These are phyloP conservation scores for Quercus mongolica DNA, from an alignment of 306 rosid genomes.

Conservation along the genomic window DNA sequence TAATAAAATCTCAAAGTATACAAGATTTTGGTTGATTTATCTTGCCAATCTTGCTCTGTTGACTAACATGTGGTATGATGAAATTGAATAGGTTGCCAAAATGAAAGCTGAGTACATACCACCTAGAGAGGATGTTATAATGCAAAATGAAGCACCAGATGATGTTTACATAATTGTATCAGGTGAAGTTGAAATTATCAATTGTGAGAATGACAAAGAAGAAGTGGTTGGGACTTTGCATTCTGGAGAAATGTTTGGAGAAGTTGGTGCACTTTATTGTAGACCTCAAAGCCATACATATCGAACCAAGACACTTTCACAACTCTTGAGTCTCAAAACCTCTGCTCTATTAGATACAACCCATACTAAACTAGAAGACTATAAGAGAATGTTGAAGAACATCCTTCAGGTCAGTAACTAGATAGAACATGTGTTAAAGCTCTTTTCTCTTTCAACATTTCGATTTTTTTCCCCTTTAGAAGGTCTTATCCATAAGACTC, in stretches of 20 bases:
- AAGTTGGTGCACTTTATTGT: conserved; percentile 68
- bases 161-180: conserved; percentile 88
- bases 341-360: conserved; percentile 50
- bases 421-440: background rate
- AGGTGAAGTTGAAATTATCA: conserved; percentile 78
- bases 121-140: conserved; percentile 85
- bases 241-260: conserved; percentile 74
- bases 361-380: conserved; percentile 56
- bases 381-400: conserved; percentile 51
- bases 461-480: background rate
- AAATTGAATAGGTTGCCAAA: conserved; percentile 55
- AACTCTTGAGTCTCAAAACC: conserved; percentile 77
- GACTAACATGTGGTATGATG: background rate
- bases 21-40: background rate
- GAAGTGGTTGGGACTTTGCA: conserved; percentile 53
- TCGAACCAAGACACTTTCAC: conserved; percentile 84
- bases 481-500: background rate
- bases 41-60: background rate
- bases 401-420: conserved; percentile 54
- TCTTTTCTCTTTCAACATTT: too few relatives aligned
- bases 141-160: conserved; percentile 72
- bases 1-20: background rate
- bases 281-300: conserved; percentile 64
- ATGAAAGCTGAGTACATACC: conserved; percentile 92
- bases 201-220: conserved; percentile 50